Base-by-base conservation (phyloP, 2,329 filamentous ascomycete species). In the Pyrenophora graminea region DNA sequence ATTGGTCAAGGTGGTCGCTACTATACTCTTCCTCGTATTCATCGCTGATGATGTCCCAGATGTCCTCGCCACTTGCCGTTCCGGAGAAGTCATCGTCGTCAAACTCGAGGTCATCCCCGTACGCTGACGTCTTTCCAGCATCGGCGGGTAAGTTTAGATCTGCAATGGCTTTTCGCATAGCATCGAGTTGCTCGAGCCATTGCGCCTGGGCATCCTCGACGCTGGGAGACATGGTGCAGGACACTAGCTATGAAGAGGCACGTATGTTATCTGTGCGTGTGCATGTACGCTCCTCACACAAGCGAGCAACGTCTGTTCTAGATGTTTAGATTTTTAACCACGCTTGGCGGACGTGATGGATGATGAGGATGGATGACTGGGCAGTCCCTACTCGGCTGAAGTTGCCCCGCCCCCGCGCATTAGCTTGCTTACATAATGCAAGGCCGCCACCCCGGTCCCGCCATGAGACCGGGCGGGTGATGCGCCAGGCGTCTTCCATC, bases 31-130 rank as follows among this genome's bases (percentile, higher is more conserved):
- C 79, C 48, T 87, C 86, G 19, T 88, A 86, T 41, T 82, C 82
- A 43, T 92, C 88, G 52, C 87, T 91, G 66, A 96, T 90, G 51
- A 95, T 85, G 70, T 97, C 92, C 93, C 93, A 97, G 8, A 97
- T 86, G 74, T 97, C 91, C 51, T 93, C 89, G 4, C 84, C 83
- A 15, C 82, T 85, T 37, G 82, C 84, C 4, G 83, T 83, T 3
- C 78, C 82, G 3, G 81, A 82, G 18, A 82, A 75, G 39, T 84
- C 81, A 30, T 90, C 86, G 7, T 90, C 85, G 55, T 89, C 86
- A 43, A 86, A 75, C 37, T 86, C 79, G 31, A 86, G 74, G 46
- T 85, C 81, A 10, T 81, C 76, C 15, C 79, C 82, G 63, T 85
- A 85, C 40, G 76, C 69, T 39, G 77, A 76, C 33, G 75, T 67